Evolutionary conservation across 768 basidiomycete genomes (phyloP).

Genomic region (Naematelia encephala): DNA sequence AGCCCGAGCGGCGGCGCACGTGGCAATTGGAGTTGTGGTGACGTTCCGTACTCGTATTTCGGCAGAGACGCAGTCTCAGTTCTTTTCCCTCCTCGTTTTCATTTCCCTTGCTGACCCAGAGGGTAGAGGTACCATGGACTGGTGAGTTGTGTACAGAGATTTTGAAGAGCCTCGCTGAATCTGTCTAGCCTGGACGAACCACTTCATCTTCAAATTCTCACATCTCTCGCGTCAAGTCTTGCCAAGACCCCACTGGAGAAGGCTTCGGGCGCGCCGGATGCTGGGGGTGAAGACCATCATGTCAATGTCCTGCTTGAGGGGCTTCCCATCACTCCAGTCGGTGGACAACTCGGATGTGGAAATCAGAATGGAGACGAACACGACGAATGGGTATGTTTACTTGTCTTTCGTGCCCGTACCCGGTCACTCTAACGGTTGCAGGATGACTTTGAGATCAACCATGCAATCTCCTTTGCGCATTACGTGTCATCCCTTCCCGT

Average conservation of each 20-base stretch:
- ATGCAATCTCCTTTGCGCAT: slow-evolving; percentile 46
- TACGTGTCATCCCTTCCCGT: slow-evolving; percentile 40
- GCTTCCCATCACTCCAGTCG: slow-evolving; percentile 14
- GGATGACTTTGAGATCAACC: slow-evolving; percentile 42
- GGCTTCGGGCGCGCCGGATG: not conserved
- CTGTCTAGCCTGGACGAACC: slow-evolving; percentile 41
- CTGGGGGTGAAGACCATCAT: not conserved
- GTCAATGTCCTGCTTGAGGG: slow-evolving; percentile 22
- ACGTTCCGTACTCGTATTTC: too few relatives aligned
- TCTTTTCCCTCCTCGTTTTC: not conserved
- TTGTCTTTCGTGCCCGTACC: not conserved
- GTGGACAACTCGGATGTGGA: not conserved
- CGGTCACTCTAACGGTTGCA: slow-evolving; percentile 5
- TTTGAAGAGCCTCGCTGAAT: not conserved
- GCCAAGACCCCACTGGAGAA: slow-evolving; percentile 15
- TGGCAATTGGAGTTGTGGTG: not conserved
- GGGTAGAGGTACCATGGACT: slow-evolving; percentile 29
- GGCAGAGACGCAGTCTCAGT: too few relatives aligned
- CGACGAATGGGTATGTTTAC: slow-evolving; percentile 37
- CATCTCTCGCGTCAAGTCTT: slow-evolving; percentile 37
- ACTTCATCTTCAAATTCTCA: slow-evolving; percentile 44
- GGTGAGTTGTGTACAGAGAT: slow-evolving; percentile 16
- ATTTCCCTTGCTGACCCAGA: not conserved
- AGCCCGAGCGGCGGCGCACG: not conserved
- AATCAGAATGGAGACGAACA: slow-evolving; percentile 20